Conservation (phyloP, 2,329 filamentous ascomycete genomes). For the Penicillium sp. region DNA sequence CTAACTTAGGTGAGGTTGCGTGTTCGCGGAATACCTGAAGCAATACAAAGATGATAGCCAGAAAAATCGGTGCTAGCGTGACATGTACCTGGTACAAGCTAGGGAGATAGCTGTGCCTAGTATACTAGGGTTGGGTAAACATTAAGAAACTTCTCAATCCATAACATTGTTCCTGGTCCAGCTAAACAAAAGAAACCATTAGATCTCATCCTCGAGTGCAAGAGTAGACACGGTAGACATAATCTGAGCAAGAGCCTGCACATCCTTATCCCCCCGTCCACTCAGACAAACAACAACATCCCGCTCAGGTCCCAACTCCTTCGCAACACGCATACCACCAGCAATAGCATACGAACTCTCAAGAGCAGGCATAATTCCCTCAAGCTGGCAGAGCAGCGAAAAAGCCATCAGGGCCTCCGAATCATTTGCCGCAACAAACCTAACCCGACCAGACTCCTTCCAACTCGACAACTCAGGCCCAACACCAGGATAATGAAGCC, state of each 20-base stretch:
- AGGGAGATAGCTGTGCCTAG: too few relatives aligned
- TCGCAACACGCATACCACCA: constrained; percentile 80
- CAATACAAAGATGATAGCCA: too few relatives aligned
- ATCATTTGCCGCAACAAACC: constrained; percentile 84
- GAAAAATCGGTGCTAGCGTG: too few relatives aligned
- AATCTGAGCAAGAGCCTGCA: constrained; percentile 92
- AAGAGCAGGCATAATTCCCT: constrained; percentile 93
- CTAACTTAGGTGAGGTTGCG: too few relatives aligned
- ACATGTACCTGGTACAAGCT: too few relatives aligned
- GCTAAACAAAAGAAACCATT: neutral
- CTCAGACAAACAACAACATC: constrained; percentile 89
- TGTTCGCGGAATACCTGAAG: too few relatives aligned
- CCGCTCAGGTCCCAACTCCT: constrained; percentile 79
- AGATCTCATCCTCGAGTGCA: constrained; percentile 43
- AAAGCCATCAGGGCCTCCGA: constrained; percentile 84
- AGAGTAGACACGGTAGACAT: constrained; percentile 76
- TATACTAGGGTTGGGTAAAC: too few relatives aligned
- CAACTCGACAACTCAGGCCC: constrained; percentile 84
- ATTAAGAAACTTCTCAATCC: too few relatives aligned
- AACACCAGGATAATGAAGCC: constrained; percentile 92
- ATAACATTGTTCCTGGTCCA: neutral
- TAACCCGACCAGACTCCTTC: constrained; percentile 82
- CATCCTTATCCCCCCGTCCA: constrained; percentile 92
- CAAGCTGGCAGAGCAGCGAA: constrained; percentile 73
- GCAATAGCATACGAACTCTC: constrained; percentile 89